Base-by-base conservation (phyloP, 257 asterid genomes). In the Vinca minor region DNA sequence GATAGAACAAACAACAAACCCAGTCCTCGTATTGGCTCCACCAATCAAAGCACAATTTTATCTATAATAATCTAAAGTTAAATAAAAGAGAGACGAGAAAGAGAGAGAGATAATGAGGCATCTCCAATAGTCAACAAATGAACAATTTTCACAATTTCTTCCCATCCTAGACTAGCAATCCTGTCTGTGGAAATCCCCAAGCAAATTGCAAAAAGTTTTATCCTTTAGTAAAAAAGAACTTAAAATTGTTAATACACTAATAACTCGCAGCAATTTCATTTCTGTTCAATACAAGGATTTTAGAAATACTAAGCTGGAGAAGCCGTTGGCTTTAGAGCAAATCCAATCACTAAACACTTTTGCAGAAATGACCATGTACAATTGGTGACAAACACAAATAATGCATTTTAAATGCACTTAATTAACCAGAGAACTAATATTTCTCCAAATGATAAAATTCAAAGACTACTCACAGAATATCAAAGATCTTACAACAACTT, bases 401-500 rank as follows among this genome's bases (percentile, higher is more conserved):
- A 4, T 13, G 3, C 18, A 11, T 41, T 41, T 41, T 41, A 9
- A 4, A 41, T 3, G 46, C 11, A n/a, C 0, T 18, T 41, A 1
- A 41, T 4, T 4, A 5, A 38, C 11, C 1, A 38, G 12, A 5
- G 2, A 38, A 38, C 11, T 38, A 38, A 38, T 5, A 0, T 38
- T 8, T 5, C 11, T 8, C 9, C 39, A 29, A 48, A 48, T 20
- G 21, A 48, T 4, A 25, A 0, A 52, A 25, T 20, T 18, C 10
- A 26, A 28, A n/a, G n/a, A n/a, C n/a, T n/a, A n/a, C 7, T 10
- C 11, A 26, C 12, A 4, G 8, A 52, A 8, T 8, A 7, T 4
- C 17, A 54, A 29, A 48, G 60, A 58, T 63, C 42, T 36, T 50
- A 67, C 54, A 59, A 14, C n/a, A 8, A 36, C 23, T 5, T n/a